Evolutionary conservation across 805 yeast genomes (phyloP), one percentile per base, ranked within the genome.

Genomic region (Clavispora phyllophila): DNA sequence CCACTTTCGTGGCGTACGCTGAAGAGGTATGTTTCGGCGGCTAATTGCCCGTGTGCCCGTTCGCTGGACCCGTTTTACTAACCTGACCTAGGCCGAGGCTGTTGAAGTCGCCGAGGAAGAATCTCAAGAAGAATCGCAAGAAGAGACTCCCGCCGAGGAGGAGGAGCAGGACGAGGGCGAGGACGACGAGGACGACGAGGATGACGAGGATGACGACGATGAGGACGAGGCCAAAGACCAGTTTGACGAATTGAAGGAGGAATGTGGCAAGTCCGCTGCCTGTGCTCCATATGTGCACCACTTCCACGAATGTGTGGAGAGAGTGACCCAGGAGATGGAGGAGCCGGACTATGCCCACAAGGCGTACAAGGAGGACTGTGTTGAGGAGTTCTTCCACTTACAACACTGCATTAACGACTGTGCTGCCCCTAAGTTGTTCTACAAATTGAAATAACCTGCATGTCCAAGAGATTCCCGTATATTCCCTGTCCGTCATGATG

Each of bases 361-460:
- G 58, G 81, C 75, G 9, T 76, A 87, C 76, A 91, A 91, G 72
- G 99, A 91, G 75, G 97, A 91, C 72, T 91, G 99, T 77, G 84
- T 91, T 49, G 98, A 91, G 72, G 99, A 91, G 72, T 91, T 86
- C 57, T 91, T 91, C 88, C 98, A 93, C 72, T 76, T 90, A 65
- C 88, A 88, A 68, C 97, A 91, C 70, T 87, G 95, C 74, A 56
- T 90, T 58, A 88, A 87, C 70, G 93, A 87, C 65, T 81, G 95
- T 74, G 88, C 84, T 64, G 88, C 95, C 50, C 96, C 96, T 70
- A 84, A 81, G 68, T 75, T 90, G 66, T 87, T 90, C 76, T 72
- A 79, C 75, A 86, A 84, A 72, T 81, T 89, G 70, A 87, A 87
- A 70, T 89, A 80, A 68, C 49, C 53, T 49, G 55, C 55, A 51